Evolutionary conservation across 352 stramenopile species (phyloP).

Genomic region (Phytophthora pini): DNA sequence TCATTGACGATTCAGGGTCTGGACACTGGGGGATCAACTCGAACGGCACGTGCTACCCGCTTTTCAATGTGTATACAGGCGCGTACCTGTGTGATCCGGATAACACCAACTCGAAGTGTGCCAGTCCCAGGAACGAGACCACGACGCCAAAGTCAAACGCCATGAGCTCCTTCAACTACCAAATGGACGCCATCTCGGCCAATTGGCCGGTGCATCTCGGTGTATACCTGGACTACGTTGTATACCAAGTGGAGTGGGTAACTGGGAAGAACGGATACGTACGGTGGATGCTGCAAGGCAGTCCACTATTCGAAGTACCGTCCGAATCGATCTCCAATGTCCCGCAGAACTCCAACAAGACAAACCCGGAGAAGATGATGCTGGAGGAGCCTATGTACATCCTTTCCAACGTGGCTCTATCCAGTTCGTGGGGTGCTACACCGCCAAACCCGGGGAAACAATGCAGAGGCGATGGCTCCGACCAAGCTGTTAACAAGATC

Average conservation of each 20-base stretch:
- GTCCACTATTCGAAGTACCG: constrained; percentile 82
- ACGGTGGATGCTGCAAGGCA: constrained; percentile 66
- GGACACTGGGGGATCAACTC: constrained; percentile 68
- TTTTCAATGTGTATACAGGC: constrained; percentile 63
- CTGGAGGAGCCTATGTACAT: constrained; percentile 60
- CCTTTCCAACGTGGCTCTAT: constrained; percentile 62
- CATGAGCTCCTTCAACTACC: constrained; percentile 50
- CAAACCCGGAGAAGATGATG: constrained; percentile 56
- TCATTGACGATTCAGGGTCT: constrained; percentile 24
- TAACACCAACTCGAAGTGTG: constrained; percentile 42
- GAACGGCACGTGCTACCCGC: constrained; percentile 68
- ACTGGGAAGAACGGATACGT: constrained; percentile 46
- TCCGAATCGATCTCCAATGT: constrained; percentile 49
- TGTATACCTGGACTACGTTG: constrained; percentile 67
- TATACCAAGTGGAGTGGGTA: constrained; percentile 41
- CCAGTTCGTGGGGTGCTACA: constrained; percentile 44
- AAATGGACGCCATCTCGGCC: constrained; percentile 53
- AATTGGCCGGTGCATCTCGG: constrained; percentile 75
- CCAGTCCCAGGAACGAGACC: constrained; percentile 26
- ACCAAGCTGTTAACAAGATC: constrained; percentile 37
- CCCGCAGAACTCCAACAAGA: constrained; percentile 39
- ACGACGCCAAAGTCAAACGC: constrained; percentile 43
- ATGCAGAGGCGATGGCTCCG: constrained; percentile 37
- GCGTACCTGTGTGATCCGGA: constrained; percentile 58
- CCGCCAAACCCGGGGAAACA: constrained; percentile 43